A percentile compares a stretch with the other conserved stretches of the same genome.
These are phyloP conservation scores for Anacardium occidentale DNA, from an alignment of 345 rosid genomes.

Conservation along the genomic window DNA sequence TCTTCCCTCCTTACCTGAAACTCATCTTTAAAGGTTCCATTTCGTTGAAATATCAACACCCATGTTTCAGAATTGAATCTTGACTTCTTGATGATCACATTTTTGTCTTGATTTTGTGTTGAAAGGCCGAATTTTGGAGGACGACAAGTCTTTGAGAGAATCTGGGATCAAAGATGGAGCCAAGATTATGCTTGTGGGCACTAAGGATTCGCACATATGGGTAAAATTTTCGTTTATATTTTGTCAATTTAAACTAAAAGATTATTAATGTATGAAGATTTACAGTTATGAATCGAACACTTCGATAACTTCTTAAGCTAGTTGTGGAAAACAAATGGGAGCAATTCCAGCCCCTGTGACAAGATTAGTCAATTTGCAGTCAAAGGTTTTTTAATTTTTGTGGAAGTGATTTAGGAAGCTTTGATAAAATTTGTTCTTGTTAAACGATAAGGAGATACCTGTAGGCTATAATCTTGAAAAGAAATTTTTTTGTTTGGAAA, in stretches of 20 bases:
- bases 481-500: not conserved
- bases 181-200: constrained; percentile 82
- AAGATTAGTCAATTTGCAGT: too few relatives aligned
- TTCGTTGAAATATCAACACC: not conserved
- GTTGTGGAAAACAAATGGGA: too few relatives aligned
- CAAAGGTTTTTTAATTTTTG: not conserved
- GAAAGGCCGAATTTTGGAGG: constrained; percentile 71
- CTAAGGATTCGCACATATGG: constrained; percentile 93
- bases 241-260: too few relatives aligned
- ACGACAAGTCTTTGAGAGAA: constrained; percentile 60
- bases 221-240: constrained; percentile 25
- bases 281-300: too few relatives aligned
- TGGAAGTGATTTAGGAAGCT: not conserved
- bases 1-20: constrained; percentile 92
- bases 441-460: too few relatives aligned
- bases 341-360: not conserved
- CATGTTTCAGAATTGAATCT: not conserved
- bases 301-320: too few relatives aligned
- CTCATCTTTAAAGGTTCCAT: constrained; percentile 75
- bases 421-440: too few relatives aligned
- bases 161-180: constrained; percentile 65
- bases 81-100: not conserved
- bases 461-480: not conserved
- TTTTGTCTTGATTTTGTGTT: constrained; percentile 1
- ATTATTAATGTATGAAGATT: too few relatives aligned